Conservation (phyloP, 208 protist genomes). For the Leishmania braziliensis region DNA sequence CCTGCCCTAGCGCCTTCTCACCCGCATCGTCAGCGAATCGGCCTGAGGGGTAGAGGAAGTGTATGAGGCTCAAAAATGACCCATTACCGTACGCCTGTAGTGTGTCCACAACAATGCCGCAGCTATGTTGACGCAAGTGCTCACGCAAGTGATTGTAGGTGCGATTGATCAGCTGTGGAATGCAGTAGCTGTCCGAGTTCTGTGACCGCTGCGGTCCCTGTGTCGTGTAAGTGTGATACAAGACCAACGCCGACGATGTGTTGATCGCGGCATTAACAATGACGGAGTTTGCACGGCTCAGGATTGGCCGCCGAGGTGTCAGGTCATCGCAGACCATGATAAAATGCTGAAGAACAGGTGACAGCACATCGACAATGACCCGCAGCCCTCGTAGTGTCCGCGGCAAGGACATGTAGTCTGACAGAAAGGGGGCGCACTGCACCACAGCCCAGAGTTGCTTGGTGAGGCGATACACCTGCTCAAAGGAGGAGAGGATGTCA, state of each 20-base stretch:
- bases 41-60: slow-evolving; percentile 40
- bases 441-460: slow-evolving; percentile 81
- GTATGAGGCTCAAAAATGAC: slow-evolving; percentile 25
- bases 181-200: slow-evolving; percentile 29
- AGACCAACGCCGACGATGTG: slow-evolving; percentile 52
- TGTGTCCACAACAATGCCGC: slow-evolving; percentile 42
- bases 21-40: slow-evolving; percentile 22
- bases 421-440: slow-evolving; percentile 72
- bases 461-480: slow-evolving; percentile 69
- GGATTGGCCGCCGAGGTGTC: slow-evolving; percentile 50
- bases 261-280: slow-evolving; percentile 84
- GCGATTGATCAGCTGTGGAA: slow-evolving; percentile 35
- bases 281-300: slow-evolving; percentile 77
- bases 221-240: slow-evolving; percentile 63
- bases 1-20: slow-evolving; percentile 52
- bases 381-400: slow-evolving; percentile 65
- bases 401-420: slow-evolving; percentile 65
- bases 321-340: slow-evolving; percentile 73
- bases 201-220: slow-evolving; percentile 18
- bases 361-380: slow-evolving; percentile 78
- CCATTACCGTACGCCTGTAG: slow-evolving; percentile 33
- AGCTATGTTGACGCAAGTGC: slow-evolving; percentile 54
- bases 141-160: slow-evolving; percentile 56
- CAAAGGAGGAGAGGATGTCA: slow-evolving; percentile 76
- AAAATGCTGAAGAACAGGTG: slow-evolving; percentile 85